Evolutionary conservation across 495 filamentous ascomycete genomes (phyloP), one percentile per base, ranked within the genome.

Genomic region (Aspergillus taichungensis): DNA sequence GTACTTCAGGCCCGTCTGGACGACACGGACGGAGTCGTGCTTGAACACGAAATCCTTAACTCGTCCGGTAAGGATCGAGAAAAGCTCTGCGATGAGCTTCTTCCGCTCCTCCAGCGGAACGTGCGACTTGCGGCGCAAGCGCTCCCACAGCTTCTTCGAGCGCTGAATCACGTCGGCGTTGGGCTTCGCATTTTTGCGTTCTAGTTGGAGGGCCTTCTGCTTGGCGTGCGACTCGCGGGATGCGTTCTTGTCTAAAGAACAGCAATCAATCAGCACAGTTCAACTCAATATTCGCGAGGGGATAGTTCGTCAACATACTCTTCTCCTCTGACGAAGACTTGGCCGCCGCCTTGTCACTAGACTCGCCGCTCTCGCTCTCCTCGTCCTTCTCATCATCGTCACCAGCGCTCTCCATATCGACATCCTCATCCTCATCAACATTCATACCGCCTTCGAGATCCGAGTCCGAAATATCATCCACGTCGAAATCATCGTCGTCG

Each of bases 21-120:
- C 80, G 37, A 95, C 87, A 42, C 94, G 77, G 18, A 95, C 92
- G 8, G 89, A 86, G 57, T 99, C 94, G 63, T 99, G 94, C 73
- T 97, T 99, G 70, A 99, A 85, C 18, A 95, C 91, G 49, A 95
- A 94, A 39, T 96, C 94, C 59, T 87, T 88, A 54, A 97, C 82
- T 12, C 82, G 76, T 13, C 88, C 89, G 6, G 84, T 94, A 55
- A 95, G 84, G 53, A 97, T 90, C 40, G 80, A 78, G 61, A 89
- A 95, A 6, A 97, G 74, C 70, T 97, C 90, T 14, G 78, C 77
- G 30, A 97, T 83, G 13, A 97, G 76, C 60, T 82, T 76, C 61
- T 91, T 85, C 42, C 94, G 75, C 63, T 97, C 88, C 34, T 88
- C 85, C 45, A 76, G 73, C 12, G 87, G 83, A 1, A 96, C 85